Conservation (phyloP, 164 flowering plant genomes). For the Berberis vulgaris region DNA sequence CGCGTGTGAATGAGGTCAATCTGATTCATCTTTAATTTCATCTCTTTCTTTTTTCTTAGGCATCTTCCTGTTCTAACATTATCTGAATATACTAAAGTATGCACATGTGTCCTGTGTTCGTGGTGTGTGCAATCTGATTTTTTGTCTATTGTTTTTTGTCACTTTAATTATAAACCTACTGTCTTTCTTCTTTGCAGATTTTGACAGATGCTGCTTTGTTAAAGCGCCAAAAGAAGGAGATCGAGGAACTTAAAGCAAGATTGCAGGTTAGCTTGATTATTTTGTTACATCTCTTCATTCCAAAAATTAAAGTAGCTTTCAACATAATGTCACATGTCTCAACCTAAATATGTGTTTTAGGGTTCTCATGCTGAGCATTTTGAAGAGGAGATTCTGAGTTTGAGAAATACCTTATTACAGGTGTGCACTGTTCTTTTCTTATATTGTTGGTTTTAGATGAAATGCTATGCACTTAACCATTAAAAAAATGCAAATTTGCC, state of each 20-base stretch:
- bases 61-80: background rate
- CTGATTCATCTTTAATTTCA: conserved; percentile 3
- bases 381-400: conserved; percentile 76
- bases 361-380: conserved; percentile 83
- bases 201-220: conserved; percentile 96
- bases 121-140: background rate
- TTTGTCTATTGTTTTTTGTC: background rate
- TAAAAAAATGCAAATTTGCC: conserved; percentile 2
- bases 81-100: too few species aligned
- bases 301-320: too few species aligned
- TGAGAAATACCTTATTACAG: conserved; percentile 85
- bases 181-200: conserved; percentile 36
- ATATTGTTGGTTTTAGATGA: background rate
- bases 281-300: background rate
- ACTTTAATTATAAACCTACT: background rate
- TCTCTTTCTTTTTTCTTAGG: background rate
- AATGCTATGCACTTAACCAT: background rate
- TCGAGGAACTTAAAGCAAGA: conserved; percentile 89
- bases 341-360: conserved; percentile 21
- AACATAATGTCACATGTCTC: too few species aligned
- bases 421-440: conserved; percentile 20
- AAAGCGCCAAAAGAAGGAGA: conserved; percentile 97
- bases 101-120: too few species aligned
- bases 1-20: conserved; percentile 87
- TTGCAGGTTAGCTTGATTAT: conserved; percentile 45